Evolutionary conservation across 805 yeast species (phyloP), one percentile per base, ranked within the genome.

Genomic region (Teunomyces lycoperdinae): DNA sequence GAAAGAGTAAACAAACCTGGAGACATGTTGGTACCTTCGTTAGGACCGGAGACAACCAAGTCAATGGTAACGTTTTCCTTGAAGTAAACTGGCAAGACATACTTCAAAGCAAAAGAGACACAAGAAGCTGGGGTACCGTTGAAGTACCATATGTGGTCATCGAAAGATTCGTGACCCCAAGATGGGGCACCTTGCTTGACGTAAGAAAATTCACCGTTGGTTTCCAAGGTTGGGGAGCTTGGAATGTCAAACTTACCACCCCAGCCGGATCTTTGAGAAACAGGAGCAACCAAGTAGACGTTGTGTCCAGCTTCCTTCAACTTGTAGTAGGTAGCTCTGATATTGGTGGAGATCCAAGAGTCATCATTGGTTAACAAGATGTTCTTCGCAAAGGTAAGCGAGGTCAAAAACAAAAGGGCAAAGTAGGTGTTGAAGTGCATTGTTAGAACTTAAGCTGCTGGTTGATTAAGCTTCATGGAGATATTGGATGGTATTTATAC

Each of bases 101-200:
- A 76, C 44, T 74, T 74, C 46, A 77, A 62, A 24, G 71, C 81
- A 53, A 76, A 71, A 4, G 78, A 71, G 39, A 77, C 78, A 58
- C 74, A 74, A 10, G 79, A 70, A 40, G 81, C 78, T 49, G 83
- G 83, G 13, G 82, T 75, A 51, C 80, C 82, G 54, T 77, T 76
- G 67, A 78, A 76, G 61, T 78, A 78, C 82, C 83, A 78, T 51
- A 55, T 52, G 55, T 55, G 53, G 49, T 49, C 51, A 45, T 55
- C 58, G 34, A 42, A 43, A 9, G 26, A 62, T 52, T 79, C 83
- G 50, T 75, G 76, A 42, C 81, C 83, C 83, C 83, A 80, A 24
- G 81, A 70, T 51, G 81, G 80, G 24, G 71, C 68, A 33, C 83
- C 84, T 1, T 59, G 63, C 50, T 70, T 68, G 50, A 72, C 75